Conservation (phyloP, 495 filamentous ascomycete species). For the Penicillium cosmopolitanum region DNA sequence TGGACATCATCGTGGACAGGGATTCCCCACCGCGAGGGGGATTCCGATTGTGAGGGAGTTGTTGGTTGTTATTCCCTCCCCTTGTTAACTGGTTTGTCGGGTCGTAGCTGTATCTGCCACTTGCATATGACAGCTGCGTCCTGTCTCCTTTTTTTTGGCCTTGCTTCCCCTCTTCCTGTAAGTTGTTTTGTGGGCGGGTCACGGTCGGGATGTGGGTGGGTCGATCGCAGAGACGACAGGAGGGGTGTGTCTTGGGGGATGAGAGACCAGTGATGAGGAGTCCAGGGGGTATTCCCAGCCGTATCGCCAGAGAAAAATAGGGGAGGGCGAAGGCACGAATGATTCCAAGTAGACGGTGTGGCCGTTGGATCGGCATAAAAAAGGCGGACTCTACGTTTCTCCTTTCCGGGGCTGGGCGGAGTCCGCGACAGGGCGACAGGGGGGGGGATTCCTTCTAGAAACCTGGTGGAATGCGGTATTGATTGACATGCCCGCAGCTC, state of each 20-base stretch:
- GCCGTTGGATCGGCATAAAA: constrained; percentile 34
- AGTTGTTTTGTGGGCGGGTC: neutral
- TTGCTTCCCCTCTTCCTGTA: neutral
- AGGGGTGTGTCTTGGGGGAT: neutral
- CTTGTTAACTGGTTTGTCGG: constrained; percentile 3
- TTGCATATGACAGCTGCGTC: neutral
- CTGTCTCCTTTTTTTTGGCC: neutral
- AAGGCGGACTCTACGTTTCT: constrained; percentile 31
- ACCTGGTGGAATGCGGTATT: neutral
- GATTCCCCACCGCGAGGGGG: constrained; percentile 7
- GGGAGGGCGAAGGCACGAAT: too few relatives aligned
- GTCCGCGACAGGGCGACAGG: neutral
- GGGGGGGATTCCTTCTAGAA: constrained; percentile 4
- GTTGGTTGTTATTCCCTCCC: constrained; percentile 7
- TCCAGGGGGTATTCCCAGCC: too few relatives aligned
- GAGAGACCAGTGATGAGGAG: neutral
- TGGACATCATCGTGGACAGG: constrained; percentile 44
- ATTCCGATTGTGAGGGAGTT: constrained; percentile 3
- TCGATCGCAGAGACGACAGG: neutral
- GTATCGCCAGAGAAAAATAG: neutral
- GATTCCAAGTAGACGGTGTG: neutral
- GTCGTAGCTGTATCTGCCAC: constrained; percentile 2
- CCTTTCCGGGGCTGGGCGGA: constrained; percentile 18
- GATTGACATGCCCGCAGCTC: too few relatives aligned
- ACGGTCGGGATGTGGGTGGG: constrained; percentile 10